A percentile compares a stretch with the other conserved stretches of the same genome.
These are phyloP conservation scores for Pleoardoris graminearum DNA, from an alignment of 2,329 filamentous ascomycete genomes.

Conservation along the genomic window DNA sequence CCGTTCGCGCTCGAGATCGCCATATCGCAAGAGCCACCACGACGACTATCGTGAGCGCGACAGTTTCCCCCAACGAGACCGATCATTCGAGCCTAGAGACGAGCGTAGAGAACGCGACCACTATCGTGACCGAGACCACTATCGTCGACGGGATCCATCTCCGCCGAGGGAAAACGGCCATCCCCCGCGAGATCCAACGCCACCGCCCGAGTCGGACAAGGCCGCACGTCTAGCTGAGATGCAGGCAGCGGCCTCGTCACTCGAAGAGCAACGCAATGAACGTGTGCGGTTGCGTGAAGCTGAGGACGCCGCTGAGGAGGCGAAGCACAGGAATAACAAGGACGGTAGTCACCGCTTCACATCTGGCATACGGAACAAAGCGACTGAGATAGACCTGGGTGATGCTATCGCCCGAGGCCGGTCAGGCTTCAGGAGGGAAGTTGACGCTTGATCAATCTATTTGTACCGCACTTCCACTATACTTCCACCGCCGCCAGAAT, in stretches of 20 bases:
- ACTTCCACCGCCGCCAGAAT: no score
- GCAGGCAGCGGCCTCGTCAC: conserved; percentile 38
- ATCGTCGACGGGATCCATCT: conserved; percentile 7
- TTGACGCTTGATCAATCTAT: conserved; percentile 17
- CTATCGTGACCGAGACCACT: not conserved
- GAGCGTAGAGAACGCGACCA: not conserved
- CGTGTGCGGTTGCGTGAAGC: conserved; percentile 36
- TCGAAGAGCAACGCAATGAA: conserved; percentile 39
- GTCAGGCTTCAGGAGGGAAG: conserved; percentile 20
- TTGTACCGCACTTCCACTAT: not conserved
- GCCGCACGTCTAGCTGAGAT: conserved; percentile 40
- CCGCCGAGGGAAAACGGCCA: conserved; percentile 11
- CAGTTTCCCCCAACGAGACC: conserved; percentile 27
- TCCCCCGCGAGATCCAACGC: conserved; percentile 14
- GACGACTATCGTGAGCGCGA: conserved; percentile 21
- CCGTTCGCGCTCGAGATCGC: conserved; percentile 29
- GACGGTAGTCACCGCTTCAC: conserved; percentile 33
- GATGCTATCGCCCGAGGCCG: conserved; percentile 36
- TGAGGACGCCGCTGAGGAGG: conserved; percentile 40
- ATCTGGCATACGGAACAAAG: conserved; percentile 26
- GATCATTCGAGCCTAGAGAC: conserved; percentile 16
- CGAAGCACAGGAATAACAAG: conserved; percentile 25
- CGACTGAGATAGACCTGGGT: conserved; percentile 30
- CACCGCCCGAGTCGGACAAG: not conserved
- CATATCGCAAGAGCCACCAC: conserved; percentile 25